These are phyloP conservation scores for Pseudozyma hubeiensis DNA, from an alignment of 1,284 basidiomycete genomes.

Conservation along the genomic window DNA sequence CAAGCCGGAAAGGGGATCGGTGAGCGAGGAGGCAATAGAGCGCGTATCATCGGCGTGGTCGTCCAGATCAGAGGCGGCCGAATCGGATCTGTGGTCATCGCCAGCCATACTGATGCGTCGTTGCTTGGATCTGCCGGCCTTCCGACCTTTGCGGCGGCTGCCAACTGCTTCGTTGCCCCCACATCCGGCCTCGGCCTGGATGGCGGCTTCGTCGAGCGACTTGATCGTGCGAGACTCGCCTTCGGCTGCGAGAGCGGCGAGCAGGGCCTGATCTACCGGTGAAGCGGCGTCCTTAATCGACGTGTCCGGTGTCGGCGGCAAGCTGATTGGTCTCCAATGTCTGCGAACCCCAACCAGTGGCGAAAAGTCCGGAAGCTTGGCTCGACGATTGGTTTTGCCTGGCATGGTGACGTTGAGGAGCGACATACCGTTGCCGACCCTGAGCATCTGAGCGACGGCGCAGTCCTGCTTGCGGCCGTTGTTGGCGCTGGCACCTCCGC, in stretches of 20 bases:
- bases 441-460: constrained; percentile 67
- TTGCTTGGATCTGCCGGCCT: not conserved
- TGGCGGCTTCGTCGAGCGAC: constrained; percentile 13
- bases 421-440: constrained; percentile 65
- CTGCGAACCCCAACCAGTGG: constrained; percentile 62
- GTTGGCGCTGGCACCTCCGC: constrained; percentile 57
- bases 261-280: constrained; percentile 14
- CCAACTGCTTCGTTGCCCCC: constrained; percentile 24
- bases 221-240: constrained; percentile 23
- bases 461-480: constrained; percentile 65
- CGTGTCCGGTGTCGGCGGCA: constrained; percentile 48
- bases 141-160: constrained; percentile 9
- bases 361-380: constrained; percentile 56
- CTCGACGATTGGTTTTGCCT: constrained; percentile 47
- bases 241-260: constrained; percentile 15
- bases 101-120: constrained; percentile 17
- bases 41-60: constrained; percentile 41
- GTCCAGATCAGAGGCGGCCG: constrained; percentile 19
- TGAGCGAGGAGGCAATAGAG: constrained; percentile 55
- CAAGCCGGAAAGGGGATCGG: constrained; percentile 57
- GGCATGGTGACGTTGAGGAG: constrained; percentile 62
- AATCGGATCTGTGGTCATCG: not conserved
- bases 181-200: constrained; percentile 32
- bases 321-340: constrained; percentile 48
- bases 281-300: constrained; percentile 28